phyloP scores from a whole-genome alignment of 169 alveolate species.

The Amoebophrya sp. region DNA sequence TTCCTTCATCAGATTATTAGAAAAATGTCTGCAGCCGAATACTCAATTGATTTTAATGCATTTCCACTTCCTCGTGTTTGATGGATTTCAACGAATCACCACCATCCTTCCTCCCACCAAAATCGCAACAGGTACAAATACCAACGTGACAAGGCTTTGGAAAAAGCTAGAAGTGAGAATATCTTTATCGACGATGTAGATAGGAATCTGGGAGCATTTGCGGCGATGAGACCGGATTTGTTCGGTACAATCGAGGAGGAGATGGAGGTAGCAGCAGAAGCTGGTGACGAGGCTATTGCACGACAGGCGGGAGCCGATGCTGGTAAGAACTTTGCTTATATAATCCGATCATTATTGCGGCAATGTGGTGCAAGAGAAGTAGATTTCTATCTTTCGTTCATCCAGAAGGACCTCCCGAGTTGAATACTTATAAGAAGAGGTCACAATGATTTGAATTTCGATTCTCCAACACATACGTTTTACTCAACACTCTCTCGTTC shows the following conservation, averaged over 20 bases:
- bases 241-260: constrained; percentile 72
- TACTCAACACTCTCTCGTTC: no score
- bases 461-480: neutral
- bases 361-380: neutral
- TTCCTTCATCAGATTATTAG: no score
- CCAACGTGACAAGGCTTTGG: constrained; percentile 62
- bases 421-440: neutral
- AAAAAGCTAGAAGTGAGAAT: neutral
- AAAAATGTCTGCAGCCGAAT: no score
- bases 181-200: constrained; percentile 61
- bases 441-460: neutral
- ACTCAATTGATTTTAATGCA: no score
- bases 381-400: neutral
- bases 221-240: constrained; percentile 69
- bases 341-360: no score
- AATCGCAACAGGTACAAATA: constrained; percentile 44
- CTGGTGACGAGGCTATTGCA: neutral
- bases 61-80: no score
- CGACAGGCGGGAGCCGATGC: neutral
- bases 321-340: neutral
- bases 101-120: no score
- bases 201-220: constrained; percentile 64
- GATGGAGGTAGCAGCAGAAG: neutral
- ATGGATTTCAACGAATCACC: no score
- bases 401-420: neutral